Base-by-base conservation (phyloP, 371 early-diverging fungal genomes). In the Syncephalastrum contaminatum region DNA sequence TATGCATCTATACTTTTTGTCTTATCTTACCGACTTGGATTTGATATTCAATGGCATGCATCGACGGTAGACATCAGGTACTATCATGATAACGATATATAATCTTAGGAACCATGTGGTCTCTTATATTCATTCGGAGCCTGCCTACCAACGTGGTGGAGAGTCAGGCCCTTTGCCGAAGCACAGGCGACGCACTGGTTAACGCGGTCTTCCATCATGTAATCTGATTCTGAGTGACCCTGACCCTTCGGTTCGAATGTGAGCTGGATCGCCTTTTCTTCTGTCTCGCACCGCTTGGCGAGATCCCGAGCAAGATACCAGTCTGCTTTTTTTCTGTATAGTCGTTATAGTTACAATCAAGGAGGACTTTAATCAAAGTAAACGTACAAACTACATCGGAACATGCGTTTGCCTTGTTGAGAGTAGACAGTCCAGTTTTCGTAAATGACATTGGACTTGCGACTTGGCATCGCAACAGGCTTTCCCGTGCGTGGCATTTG, bases 61-160 rank as follows among this genome's bases (percentile, higher is more conserved):
- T 16, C 72, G 80, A 15, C 85, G 67, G 53, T 84, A 84, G 62
- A 81, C 79, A 50, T 79, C 71, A 25, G 85, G 85, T n/a, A 84
- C 78, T 72, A 54, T 22, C 27, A 50, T 14, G 15, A 27, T 13
- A 13, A 20, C 36, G 36, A 30, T 30, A 30, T 30, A 30, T 30
- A 10, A 30, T 30, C 10, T 30, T 30, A 30, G 36, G 45, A 45
- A 45, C 45, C 45, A 45, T 7, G 18, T 45, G 45, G 22, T 4
- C 7, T 12, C 39, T 18, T 5, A 45, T 3, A 19, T n/a, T n/a
- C n/a, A 12, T 51, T 24, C n/a, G 12, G 36, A 14, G 15, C 42
- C 55, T 66, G 15, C 42, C 55, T 66, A 69, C 75, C 81, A 2
- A 84, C 74, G 30, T 84, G 85, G 62, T 84, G 85, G 51, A 79